A percentile compares a stretch with the other conserved stretches of the same genome.
These are phyloP conservation scores for Tolypocladium tropicale DNA, from an alignment of 2,329 filamentous ascomycete species.

Conservation along the genomic window DNA sequence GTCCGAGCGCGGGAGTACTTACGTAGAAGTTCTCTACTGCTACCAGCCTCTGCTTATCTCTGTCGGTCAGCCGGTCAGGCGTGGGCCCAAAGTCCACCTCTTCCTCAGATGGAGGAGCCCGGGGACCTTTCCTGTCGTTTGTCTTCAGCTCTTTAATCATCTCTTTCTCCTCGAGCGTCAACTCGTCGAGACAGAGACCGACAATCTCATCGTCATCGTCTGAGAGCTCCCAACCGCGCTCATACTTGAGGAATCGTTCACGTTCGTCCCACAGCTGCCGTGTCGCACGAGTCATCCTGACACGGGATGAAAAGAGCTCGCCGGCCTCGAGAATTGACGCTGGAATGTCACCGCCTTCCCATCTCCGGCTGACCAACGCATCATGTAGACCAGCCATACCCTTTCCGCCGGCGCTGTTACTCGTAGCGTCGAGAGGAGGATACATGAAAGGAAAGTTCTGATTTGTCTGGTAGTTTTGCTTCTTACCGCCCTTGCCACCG, in stretches of 20 bases:
- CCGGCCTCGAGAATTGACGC: conserved; percentile 93
- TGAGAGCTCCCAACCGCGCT: conserved; percentile 65
- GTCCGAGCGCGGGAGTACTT: conserved; percentile 26
- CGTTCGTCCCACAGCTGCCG: conserved; percentile 92
- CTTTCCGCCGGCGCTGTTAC: conserved; percentile 85
- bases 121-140: conserved; percentile 21
- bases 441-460: conserved; percentile 98
- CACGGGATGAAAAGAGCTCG: conserved; percentile 78
- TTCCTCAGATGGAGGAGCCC: conserved; percentile 10
- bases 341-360: conserved; percentile 91
- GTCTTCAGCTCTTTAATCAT: conserved; percentile 30
- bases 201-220: conserved; percentile 33
- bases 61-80: conserved; percentile 34
- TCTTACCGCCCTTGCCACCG: conserved; percentile 90
- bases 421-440: conserved; percentile 78
- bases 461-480: conserved; percentile 98
- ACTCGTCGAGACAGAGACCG: conserved; percentile 35
- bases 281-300: conserved; percentile 84
- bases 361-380: conserved; percentile 67
- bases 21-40: conserved; percentile 81
- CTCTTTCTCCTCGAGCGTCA: conserved; percentile 29
- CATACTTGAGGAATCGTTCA: conserved; percentile 82
- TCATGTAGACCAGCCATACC: conserved; percentile 74
- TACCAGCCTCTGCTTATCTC: conserved; percentile 53
- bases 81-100: conserved; percentile 38